phyloP scores from a whole-genome alignment of 202 grass and related monocot species.

The Brachypodium distachyon region DNA sequence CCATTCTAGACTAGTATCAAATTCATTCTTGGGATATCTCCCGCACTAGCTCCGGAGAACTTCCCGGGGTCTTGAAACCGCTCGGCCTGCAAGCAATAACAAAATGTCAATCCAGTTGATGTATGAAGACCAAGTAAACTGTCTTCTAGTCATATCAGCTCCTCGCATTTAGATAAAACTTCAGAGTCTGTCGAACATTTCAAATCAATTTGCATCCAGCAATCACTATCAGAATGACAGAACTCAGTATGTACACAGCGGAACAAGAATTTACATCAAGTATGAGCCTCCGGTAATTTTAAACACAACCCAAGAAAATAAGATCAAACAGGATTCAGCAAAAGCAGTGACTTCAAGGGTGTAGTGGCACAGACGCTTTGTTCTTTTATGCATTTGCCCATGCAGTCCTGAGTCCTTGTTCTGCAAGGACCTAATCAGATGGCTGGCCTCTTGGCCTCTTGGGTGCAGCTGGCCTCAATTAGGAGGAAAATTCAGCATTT shows the following conservation, averaged over 20 bases:
- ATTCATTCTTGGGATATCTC: not conserved
- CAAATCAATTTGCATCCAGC: not conserved
- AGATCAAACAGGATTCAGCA: not conserved
- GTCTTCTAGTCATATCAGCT: not conserved
- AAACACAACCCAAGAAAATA: not conserved
- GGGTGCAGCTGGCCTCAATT: not conserved
- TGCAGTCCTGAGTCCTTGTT: not conserved
- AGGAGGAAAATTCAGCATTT: not conserved
- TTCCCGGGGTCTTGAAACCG: not conserved
- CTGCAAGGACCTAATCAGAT: not conserved
- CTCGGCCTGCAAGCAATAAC: not conserved
- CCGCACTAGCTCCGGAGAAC: not conserved
- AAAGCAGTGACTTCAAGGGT: not conserved
- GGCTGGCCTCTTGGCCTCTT: not conserved
- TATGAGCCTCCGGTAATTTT: not conserved
- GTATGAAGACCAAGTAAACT: not conserved
- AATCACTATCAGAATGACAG: not conserved
- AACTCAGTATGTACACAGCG: not conserved
- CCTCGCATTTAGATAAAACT: not conserved
- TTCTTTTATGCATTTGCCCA: not conserved
- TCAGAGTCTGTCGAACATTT: not conserved
- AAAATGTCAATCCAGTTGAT: not conserved
- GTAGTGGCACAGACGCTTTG: not conserved
- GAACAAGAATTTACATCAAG: not conserved
- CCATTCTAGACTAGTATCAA: not conserved